Conservation (phyloP, 2,329 filamentous ascomycete genomes). For the Fusarium oxysporum region DNA sequence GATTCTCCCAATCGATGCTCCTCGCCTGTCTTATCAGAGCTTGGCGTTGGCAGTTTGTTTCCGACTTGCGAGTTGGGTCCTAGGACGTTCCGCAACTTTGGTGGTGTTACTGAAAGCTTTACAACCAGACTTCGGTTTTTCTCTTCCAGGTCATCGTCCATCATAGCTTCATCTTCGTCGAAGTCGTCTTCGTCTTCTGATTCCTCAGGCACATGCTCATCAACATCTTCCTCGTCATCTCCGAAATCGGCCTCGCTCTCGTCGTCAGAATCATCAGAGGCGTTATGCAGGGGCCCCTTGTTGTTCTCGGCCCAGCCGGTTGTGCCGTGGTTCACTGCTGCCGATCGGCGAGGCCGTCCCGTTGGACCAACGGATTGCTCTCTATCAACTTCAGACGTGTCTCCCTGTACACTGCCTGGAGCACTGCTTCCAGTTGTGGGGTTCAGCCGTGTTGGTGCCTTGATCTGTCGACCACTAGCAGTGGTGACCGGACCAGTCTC, state of each 20-base stretch:
- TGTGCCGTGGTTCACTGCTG: constrained; percentile 61
- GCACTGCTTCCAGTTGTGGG: constrained; percentile 67
- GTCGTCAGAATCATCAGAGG: constrained; percentile 71
- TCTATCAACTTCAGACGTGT: constrained; percentile 54
- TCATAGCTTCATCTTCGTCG: constrained; percentile 68
- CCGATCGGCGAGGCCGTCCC: constrained; percentile 63
- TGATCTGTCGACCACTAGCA: constrained; percentile 87
- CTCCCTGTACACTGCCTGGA: constrained; percentile 59
- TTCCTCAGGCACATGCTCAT: constrained; percentile 72
- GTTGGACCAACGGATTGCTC: constrained; percentile 56
- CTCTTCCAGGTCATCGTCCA: constrained; percentile 64
- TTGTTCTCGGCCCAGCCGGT: constrained; percentile 59
- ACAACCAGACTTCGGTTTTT: constrained; percentile 75
- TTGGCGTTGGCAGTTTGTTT: constrained; percentile 40
- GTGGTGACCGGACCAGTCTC: constrained; percentile 76
- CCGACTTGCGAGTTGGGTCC: constrained; percentile 36
- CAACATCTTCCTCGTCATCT: constrained; percentile 78
- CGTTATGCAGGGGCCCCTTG: constrained; percentile 50
- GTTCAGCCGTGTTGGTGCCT: constrained; percentile 74
- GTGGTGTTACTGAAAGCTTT: constrained; percentile 70
- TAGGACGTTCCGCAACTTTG: constrained; percentile 51
- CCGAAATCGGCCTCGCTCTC: constrained; percentile 81
- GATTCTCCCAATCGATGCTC: constrained; percentile 26
- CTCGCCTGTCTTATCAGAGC: constrained; percentile 32
- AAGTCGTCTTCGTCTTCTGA: constrained; percentile 69